Evolutionary conservation across 2,329 filamentous ascomycete genomes (phyloP), one percentile per base, ranked within the genome.

Genomic region (Sporothrix globosa): DNA sequence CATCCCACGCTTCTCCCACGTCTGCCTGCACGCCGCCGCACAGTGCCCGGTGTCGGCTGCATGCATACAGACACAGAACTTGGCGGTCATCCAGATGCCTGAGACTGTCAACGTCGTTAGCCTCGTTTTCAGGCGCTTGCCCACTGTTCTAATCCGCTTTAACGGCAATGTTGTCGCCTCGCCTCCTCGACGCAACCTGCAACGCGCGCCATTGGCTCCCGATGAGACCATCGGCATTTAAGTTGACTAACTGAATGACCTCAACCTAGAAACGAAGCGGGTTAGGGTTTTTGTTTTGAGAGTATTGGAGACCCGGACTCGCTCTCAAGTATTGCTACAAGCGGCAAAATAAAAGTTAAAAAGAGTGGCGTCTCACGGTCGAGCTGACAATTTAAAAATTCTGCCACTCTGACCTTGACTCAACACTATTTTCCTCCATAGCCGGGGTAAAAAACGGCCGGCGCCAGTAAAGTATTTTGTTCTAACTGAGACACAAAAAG

Each of bases 151-250:
- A 46, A 63, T 19, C 58, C 50, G 46, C n/a, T 39, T 30, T 60
- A 17, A 52, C 17, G 27, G 39, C 30, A 46, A 46, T 1, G 52
- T 34, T 21, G 19, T 39, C 30, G 13, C 34, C n/a, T 53, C 24
- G 30, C 24, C n/a, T 53, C 65, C 19, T 54, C 39, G 9, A 19
- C 6, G 9, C 4, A n/a, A 27, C 11, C 10, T 27, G 58, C n/a
- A 44, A 44, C 41, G 21, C 30, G 24, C 41, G 44, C 44, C 41
- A 73, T 73, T 72, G 72, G 72, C 66, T 30, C 24, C 41, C 48
- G 66, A 70, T 73, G 72, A 72, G 68, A 30, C 65, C 70, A 73
- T 73, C 67, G 60, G 65, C 44, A 58, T 13, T 65, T 44, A 63
- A 56, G 27, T 50, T 39, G 53, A 56, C 65, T 65, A 72, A 48